A percentile compares a stretch with the other conserved stretches of the same genome.
These are phyloP conservation scores for Salvia miltiorrhiza DNA, from an alignment of 257 asterid genomes.

Conservation along the genomic window DNA sequence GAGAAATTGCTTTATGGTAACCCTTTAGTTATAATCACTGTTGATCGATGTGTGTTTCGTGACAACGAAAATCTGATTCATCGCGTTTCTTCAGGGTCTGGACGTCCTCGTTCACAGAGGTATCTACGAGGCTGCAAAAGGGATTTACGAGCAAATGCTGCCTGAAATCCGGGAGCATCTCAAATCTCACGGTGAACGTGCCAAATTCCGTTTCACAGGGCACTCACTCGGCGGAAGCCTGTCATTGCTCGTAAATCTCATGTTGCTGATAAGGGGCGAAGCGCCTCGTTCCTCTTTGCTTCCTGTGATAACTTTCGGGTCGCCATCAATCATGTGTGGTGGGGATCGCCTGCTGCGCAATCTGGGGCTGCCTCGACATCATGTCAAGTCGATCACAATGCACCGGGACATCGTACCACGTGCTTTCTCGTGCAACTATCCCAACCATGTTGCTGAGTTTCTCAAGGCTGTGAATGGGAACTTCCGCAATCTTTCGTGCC, in stretches of 20 bases:
- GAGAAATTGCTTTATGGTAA: not conserved
- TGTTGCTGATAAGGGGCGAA: conserved; percentile 76
- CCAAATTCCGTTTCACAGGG: conserved; percentile 81
- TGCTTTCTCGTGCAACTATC: conserved; percentile 92
- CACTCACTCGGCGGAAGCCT: conserved; percentile 98
- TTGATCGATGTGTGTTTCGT: not conserved
- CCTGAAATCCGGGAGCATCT: conserved; percentile 75
- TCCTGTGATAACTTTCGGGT: conserved; percentile 84
- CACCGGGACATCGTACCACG: conserved; percentile 97
- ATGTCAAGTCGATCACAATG: conserved; percentile 70
- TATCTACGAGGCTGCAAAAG: conserved; percentile 98
- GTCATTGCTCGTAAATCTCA: conserved; percentile 78
- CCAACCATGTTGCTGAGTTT: conserved; percentile 80
- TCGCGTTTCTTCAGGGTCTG: conserved; percentile 51
- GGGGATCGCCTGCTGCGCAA: conserved; percentile 67
- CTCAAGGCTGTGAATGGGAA: conserved; percentile 84
- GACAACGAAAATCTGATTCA: conserved; percentile 5
- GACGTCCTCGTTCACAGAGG: conserved; percentile 93
- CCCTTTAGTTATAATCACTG: not conserved
- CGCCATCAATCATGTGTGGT: conserved; percentile 93
- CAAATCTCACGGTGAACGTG: conserved; percentile 49
- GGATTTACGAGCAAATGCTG: conserved; percentile 80
- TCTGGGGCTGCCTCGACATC: conserved; percentile 72
- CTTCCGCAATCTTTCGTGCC: conserved; percentile 84
- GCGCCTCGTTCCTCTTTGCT: conserved; percentile 68